A percentile compares a stretch with the other conserved stretches of the same genome.
phyloP scores from a whole-genome alignment of 2,329 filamentous ascomycete genomes.

The Colletotrichum abscissum region DNA sequence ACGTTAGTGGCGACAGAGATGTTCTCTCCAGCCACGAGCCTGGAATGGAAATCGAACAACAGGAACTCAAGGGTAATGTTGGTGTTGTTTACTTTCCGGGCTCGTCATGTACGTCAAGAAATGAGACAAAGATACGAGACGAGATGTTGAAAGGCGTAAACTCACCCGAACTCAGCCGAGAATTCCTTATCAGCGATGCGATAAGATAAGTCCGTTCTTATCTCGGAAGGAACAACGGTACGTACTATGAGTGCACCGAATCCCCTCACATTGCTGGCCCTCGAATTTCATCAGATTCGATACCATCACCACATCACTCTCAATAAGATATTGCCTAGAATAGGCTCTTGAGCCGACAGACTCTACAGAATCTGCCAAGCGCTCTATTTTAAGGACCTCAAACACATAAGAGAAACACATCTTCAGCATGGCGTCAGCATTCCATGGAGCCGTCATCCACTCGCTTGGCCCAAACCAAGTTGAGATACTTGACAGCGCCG shows the following conservation, averaged over 20 bases:
- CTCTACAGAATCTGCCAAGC: background rate
- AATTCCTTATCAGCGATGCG: background rate
- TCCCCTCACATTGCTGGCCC: background rate
- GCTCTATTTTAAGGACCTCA: background rate
- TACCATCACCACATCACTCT: background rate
- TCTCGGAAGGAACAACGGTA: background rate
- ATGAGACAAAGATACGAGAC: background rate
- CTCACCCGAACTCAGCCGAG: background rate
- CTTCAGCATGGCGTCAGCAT: slow-evolving; percentile 37
- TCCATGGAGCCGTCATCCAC: slow-evolving; percentile 57
- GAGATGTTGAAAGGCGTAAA: background rate
- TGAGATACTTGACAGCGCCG: slow-evolving; percentile 50
- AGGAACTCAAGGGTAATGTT: too few species aligned
- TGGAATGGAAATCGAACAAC: too few species aligned
- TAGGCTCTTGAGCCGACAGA: background rate
- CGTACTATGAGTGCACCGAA: background rate
- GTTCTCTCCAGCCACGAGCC: too few species aligned
- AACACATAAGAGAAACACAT: background rate
- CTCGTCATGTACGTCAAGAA: background rate
- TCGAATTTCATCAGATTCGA: background rate
- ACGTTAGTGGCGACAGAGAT: too few species aligned
- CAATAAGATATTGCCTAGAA: background rate
- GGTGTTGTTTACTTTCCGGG: too few species aligned
- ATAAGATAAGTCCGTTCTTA: background rate
- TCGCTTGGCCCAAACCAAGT: slow-evolving; percentile 47